A percentile compares a stretch with the other conserved stretches of the same genome.
These are phyloP conservation scores for Hymenoscyphus fraxineus DNA, from an alignment of 2,329 filamentous ascomycete genomes.

Conservation along the genomic window DNA sequence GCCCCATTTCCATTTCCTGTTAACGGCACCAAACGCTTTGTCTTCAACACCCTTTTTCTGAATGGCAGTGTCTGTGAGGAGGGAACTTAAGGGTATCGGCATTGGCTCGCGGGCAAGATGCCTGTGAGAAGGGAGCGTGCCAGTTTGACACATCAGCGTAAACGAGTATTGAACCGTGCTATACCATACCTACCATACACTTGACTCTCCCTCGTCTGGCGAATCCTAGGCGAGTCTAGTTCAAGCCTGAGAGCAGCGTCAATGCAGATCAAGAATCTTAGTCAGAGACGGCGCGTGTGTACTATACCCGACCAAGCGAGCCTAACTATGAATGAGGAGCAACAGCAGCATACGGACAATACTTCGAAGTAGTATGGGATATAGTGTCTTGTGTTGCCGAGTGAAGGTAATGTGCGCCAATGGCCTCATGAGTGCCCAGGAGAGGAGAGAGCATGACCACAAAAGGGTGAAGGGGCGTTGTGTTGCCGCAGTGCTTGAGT, in stretches of 20 bases:
- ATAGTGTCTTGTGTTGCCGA: neutral
- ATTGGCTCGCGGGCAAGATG: neutral
- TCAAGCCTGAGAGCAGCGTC: neutral
- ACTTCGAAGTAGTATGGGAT: no score
- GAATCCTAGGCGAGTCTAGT: neutral
- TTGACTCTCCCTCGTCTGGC: neutral
- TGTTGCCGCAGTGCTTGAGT: neutral
- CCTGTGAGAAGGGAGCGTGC: neutral
- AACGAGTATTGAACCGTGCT: neutral
- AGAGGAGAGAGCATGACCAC: neutral
- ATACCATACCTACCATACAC: neutral
- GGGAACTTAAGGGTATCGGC: neutral
- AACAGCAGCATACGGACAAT: no score
- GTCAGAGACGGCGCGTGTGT: neutral
- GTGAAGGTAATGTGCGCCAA: neutral
- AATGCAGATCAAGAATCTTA: constrained; percentile 2
- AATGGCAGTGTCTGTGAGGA: neutral
- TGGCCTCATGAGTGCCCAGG: neutral
- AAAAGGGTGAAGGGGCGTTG: neutral
- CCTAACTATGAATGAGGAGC: neutral
- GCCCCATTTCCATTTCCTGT: neutral
- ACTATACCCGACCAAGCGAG: neutral
- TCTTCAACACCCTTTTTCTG: no score
- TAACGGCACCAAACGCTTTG: neutral
- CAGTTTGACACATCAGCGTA: neutral